Percentiles rank a stretch among this genome's conserved stretches.
These are phyloP conservation scores for Dioscorea cayenensis DNA, from an alignment of 116 monocot genomes.

Conservation along the genomic window DNA sequence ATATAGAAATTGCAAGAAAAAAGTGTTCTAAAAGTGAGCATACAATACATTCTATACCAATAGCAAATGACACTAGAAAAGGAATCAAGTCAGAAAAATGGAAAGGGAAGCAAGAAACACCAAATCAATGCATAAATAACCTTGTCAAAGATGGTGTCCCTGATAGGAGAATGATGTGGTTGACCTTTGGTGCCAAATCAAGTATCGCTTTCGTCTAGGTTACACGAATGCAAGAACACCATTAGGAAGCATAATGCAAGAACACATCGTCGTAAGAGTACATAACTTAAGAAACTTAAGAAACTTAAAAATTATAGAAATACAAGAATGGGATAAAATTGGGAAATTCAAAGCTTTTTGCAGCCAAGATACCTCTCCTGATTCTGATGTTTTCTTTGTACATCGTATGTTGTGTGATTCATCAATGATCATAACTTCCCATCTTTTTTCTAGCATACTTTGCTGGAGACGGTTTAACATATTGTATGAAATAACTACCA, in stretches of 20 bases:
- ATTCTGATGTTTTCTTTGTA: conserved; percentile 78
- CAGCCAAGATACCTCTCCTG: conserved; percentile 56
- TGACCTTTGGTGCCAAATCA: conserved; percentile 46
- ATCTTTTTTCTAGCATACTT: conserved; percentile 62
- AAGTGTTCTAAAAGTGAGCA: background rate
- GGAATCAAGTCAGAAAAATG: background rate
- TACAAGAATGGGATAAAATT: conserved; percentile 1
- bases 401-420: conserved; percentile 95
- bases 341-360: background rate
- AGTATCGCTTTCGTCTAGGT: conserved; percentile 78
- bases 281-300: background rate
- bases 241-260: background rate
- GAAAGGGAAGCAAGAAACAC: background rate
- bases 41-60: too few species aligned
- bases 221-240: background rate
- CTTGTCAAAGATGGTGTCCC: conserved; percentile 98
- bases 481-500: conserved; percentile 80
- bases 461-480: conserved; percentile 75
- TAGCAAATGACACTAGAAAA: background rate
- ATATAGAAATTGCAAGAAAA: background rate
- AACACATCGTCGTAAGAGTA: background rate
- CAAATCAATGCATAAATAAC: conserved; percentile 26
- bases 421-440: conserved; percentile 92
- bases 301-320: background rate
- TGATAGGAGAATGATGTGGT: conserved; percentile 77